Evolutionary conservation across 192 early-diverging fungal genomes (phyloP).

Genomic region (Geranomyces variabilis): DNA sequence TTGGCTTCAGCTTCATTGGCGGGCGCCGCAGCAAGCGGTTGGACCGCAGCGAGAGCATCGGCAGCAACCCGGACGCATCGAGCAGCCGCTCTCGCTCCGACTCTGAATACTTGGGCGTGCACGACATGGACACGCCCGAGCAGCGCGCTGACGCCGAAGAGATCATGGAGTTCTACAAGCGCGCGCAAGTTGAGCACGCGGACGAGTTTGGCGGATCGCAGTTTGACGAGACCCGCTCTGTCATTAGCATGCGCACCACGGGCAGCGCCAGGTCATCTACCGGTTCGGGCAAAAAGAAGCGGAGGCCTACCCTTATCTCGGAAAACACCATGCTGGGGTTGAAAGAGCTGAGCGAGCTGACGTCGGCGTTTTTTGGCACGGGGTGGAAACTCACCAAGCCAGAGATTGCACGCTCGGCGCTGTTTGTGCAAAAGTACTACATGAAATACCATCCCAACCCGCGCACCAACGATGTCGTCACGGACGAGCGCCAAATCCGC

Average conservation of each 20-base stretch:
- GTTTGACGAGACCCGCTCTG: conserved; percentile 22
- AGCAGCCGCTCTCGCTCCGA: not conserved
- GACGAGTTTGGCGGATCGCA: not conserved
- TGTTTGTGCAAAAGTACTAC: conserved; percentile 34
- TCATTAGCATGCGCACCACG: conserved; percentile 26
- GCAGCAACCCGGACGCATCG: not conserved
- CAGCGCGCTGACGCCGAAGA: conserved; percentile 7
- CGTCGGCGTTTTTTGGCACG: conserved; percentile 37
- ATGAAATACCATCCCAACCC: conserved; percentile 24
- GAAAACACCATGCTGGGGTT: conserved; percentile 27
- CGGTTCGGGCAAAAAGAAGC: conserved; percentile 1
- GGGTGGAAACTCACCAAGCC: conserved; percentile 43
- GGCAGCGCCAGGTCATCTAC: conserved; percentile 4
- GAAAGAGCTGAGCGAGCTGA: conserved; percentile 31
- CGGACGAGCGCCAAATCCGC: conserved; percentile 33
- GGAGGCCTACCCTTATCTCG: conserved; percentile 9
- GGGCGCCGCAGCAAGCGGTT: conserved; percentile 14
- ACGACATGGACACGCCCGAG: conserved; percentile 11
- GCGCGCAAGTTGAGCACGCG: not conserved
- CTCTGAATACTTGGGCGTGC: conserved; percentile 8
- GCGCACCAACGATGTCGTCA: conserved; percentile 42
- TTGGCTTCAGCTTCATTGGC: conserved; percentile 29
- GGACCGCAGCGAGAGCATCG: conserved; percentile 2
- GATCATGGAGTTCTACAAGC: conserved; percentile 18
- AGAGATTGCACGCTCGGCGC: conserved; percentile 31